Evolutionary conservation across 768 basidiomycete genomes (phyloP).

Genomic region (Artomyces pyxidatus): DNA sequence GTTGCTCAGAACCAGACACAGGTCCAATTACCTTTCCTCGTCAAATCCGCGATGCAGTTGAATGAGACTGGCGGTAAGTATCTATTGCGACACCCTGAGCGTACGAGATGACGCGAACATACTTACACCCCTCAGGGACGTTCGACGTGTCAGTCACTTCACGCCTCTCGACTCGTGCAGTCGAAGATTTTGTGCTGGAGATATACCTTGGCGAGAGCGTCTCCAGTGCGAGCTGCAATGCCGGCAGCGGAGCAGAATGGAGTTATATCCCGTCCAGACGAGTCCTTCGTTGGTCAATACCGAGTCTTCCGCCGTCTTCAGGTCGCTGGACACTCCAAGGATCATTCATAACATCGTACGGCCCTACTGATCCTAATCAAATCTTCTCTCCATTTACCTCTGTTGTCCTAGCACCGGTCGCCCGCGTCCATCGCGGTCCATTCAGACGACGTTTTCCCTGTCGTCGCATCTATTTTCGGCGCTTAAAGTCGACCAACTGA

Average conservation of each 20-base stretch:
- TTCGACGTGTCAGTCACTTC: conserved; percentile 37
- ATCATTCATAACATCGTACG: conserved; percentile 63
- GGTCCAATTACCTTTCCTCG: conserved; percentile 27
- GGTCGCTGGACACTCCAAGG: conserved; percentile 69
- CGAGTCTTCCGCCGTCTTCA: conserved; percentile 50
- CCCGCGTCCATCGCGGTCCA: conserved; percentile 64
- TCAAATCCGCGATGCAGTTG: conserved; percentile 26
- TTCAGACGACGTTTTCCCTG: conserved; percentile 66
- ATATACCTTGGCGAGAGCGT: conserved; percentile 71
- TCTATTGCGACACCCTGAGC: not conserved
- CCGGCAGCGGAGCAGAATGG: conserved; percentile 66
- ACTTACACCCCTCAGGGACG: conserved; percentile 30
- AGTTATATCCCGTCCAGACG: conserved; percentile 53
- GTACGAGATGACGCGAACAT: conserved; percentile 17
- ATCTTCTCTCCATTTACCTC: too few relatives aligned
- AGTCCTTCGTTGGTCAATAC: conserved; percentile 74
- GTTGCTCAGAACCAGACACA: conserved; percentile 16
- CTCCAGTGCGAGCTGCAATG: conserved; percentile 62
- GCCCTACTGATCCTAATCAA: too few relatives aligned
- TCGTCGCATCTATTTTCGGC: conserved; percentile 66
- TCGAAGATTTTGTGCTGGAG: conserved; percentile 68
- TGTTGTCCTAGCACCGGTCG: conserved; percentile 32
- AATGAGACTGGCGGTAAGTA: conserved; percentile 34
- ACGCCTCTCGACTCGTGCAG: conserved; percentile 42
- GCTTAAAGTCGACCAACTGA: conserved; percentile 80